Percentiles rank a stretch among this genome's conserved stretches.
Evolutionary conservation across 179 eudicot species (phyloP).

Genomic region (Corrigiola litoralis): DNA sequence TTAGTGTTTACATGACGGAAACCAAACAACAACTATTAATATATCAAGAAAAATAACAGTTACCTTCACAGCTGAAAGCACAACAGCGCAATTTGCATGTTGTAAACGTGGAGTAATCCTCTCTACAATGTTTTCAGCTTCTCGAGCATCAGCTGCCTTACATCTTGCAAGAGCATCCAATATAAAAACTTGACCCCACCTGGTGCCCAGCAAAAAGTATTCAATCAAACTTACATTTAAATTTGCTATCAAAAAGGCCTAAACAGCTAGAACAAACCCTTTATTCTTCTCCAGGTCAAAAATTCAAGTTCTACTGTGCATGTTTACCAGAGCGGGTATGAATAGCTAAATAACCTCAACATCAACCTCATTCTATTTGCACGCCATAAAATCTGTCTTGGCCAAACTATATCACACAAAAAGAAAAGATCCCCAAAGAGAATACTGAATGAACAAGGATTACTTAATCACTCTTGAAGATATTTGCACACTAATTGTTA

Average conservation of each 20-base stretch:
- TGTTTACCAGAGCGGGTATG: not conserved
- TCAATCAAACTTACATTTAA: not conserved
- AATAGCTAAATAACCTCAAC: no score
- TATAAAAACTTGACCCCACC: conserved; percentile 99
- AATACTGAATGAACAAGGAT: no score
- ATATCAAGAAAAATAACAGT: not conserved
- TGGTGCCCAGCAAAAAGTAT: conserved; percentile 22
- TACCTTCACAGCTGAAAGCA: conserved; percentile 99
- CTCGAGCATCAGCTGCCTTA: conserved; percentile 95
- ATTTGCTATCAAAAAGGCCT: not conserved
- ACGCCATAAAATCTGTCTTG: no score
- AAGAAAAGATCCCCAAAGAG: no score
- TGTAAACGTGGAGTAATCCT: conserved; percentile 91
- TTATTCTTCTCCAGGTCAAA: not conserved
- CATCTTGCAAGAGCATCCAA: conserved; percentile 92
- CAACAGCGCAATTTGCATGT: conserved; percentile 99
- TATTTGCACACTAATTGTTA: no score
- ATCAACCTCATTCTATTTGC: no score
- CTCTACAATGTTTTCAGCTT: conserved; percentile 98
- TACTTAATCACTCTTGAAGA: no score
- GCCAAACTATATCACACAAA: no score
- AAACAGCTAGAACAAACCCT: not conserved
- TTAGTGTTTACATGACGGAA: not conserved
- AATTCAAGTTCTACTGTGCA: not conserved
- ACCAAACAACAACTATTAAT: not conserved